Conservation (phyloP, 257 asterid genomes). For the Vinca minor region DNA sequence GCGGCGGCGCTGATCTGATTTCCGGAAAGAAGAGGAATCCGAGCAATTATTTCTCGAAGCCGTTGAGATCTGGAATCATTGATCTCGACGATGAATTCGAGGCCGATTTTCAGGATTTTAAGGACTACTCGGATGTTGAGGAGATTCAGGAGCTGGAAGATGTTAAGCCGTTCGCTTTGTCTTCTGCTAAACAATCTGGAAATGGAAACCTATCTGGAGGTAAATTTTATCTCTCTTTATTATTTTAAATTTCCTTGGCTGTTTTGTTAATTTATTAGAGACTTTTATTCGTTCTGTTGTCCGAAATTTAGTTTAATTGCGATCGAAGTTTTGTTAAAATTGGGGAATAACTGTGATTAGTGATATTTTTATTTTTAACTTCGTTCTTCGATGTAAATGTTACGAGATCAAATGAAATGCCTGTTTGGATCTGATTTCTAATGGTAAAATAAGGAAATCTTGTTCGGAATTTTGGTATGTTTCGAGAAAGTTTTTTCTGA, state of each 20-base stretch:
- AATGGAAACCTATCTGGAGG: constrained; percentile 14
- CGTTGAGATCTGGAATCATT: constrained; percentile 43
- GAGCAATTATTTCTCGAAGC: constrained; percentile 37
- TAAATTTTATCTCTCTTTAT: constrained; percentile 7
- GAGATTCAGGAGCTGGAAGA: constrained; percentile 38
- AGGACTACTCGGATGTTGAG: constrained; percentile 44
- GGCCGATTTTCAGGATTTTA: constrained; percentile 78
- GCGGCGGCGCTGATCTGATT: constrained; percentile 37
- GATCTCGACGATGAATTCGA: constrained; percentile 66
- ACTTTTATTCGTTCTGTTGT: no score
- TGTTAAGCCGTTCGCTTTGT: constrained; percentile 40
- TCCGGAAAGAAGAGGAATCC: constrained; percentile 29
- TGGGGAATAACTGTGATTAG: no score
- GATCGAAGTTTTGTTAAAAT: no score
- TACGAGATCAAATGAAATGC: no score
- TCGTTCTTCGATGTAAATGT: no score
- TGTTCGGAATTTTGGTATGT: no score
- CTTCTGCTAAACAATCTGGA: constrained; percentile 36
- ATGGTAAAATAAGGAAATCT: no score
- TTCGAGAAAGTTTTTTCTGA: no score
- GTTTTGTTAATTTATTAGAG: no score
- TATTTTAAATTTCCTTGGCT: neutral
- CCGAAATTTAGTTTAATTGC: no score
- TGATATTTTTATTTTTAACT: no score
- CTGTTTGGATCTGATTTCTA: no score